Evolutionary conservation across 2,329 filamentous ascomycete genomes (phyloP), one percentile per base, ranked within the genome.

Genomic region (Trichoderma sp.): DNA sequence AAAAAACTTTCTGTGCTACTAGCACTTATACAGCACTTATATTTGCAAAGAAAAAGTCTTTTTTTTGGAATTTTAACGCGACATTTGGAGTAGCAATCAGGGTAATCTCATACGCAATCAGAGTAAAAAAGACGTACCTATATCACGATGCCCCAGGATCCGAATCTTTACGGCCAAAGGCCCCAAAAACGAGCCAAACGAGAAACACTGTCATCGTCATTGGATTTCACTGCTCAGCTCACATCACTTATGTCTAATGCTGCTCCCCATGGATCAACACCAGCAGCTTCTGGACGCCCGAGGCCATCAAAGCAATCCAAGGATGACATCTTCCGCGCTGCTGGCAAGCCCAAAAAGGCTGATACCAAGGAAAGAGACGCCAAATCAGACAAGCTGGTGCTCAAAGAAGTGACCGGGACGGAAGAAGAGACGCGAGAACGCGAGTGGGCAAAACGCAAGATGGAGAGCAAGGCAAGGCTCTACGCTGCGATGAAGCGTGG

Each of bases 401-500:
- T 87, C 21, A 85, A 86, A 73, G 85, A 88, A 33, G 80, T 86
- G 14, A 77, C 82, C 29, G 85, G 87, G 67, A 84, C 86, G 11
- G 84, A 87, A 70, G 86, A 90, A 64, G 89, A 91, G 74, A 90
- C 91, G 70, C 87, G 86, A 59, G 88, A 92, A 74, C 87, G 91
- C 68, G 91, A 83, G 60, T 88, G 91, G 68, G 91, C 92, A 27
- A 91, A 90, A 78, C 87, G 90, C 72, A 92, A 90, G 76, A 92
- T 99, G 90, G 90, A 96, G 77, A 91, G 94, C 81, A 99, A 99
- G 80, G 93, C 92, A 4, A 88, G 92, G 5, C 81, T 96, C 2
- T 99, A 99, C 80, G 90, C 92, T 7, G 92, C 92, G 47, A 91
- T 99, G 88, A 97, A 97, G 80, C 87, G 92, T 40, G 94, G 95